A percentile compares a stretch with the other conserved stretches of the same genome.
Conservation (phyloP, 2,329 filamentous ascomycete genomes). For the Chlorencoelia australis region DNA sequence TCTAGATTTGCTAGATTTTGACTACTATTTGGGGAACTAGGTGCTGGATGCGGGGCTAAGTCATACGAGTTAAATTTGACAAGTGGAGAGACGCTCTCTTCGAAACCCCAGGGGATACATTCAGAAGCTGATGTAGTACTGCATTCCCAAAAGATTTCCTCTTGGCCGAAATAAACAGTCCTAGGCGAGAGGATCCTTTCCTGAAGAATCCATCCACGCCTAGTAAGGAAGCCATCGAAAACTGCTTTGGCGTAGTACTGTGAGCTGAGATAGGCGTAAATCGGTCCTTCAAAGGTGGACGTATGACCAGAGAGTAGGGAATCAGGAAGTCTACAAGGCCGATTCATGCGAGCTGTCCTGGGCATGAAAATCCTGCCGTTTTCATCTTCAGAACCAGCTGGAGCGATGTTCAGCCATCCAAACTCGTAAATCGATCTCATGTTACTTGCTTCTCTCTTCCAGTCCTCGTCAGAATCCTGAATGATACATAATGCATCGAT, state of each 20-base stretch:
- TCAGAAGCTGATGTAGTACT: neutral
- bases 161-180: neutral
- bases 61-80: conserved; percentile 3
- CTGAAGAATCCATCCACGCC: neutral
- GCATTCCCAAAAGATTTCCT: neutral
- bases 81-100: neutral
- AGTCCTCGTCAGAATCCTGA: neutral
- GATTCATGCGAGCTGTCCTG: neutral
- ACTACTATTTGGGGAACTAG: too few species aligned
- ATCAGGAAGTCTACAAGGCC: neutral
- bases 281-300: neutral
- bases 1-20: too few species aligned
- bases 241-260: neutral
- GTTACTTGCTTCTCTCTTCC: neutral
- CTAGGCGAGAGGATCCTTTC: neutral
- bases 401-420: neutral
- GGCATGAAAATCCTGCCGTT: neutral
- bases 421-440: neutral
- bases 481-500: conserved; percentile 2
- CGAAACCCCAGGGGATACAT: neutral
- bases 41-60: too few species aligned
- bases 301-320: neutral
- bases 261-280: neutral
- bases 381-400: neutral
- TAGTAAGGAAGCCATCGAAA: neutral